Conservation (phyloP, 1,284 basidiomycete genomes). For the Heliocybe sulcata region DNA sequence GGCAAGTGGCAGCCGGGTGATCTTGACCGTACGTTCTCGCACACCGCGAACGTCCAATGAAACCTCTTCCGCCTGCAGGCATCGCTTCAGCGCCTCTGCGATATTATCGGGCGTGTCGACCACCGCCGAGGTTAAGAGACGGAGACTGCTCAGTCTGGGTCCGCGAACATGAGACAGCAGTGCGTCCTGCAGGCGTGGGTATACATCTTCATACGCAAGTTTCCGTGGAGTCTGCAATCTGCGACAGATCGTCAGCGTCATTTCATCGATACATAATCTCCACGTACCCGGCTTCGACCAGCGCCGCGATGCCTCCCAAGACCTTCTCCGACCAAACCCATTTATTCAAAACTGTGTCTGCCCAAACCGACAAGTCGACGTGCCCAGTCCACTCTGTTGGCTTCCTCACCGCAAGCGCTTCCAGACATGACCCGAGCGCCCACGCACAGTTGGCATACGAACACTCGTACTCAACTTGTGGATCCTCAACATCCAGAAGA, state of each 20-base stretch:
- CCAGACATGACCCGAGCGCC: conserved; percentile 42
- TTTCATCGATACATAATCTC: background rate
- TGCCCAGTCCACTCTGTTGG: conserved; percentile 33
- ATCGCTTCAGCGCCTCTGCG: conserved; percentile 54
- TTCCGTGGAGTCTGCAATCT: conserved; percentile 9
- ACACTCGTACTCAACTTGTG: conserved; percentile 23
- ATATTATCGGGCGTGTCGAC: conserved; percentile 34
- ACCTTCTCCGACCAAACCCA: conserved; percentile 59
- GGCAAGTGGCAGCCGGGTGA: conserved; percentile 51
- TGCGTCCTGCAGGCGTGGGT: conserved; percentile 34
- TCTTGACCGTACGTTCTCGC: conserved; percentile 74
- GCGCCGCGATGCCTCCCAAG: conserved; percentile 41
- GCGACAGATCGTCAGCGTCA: background rate
- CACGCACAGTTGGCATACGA: conserved; percentile 39
- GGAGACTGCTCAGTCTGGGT: conserved; percentile 47
- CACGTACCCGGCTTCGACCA: conserved; percentile 43
- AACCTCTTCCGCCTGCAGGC: conserved; percentile 69
- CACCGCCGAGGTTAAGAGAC: conserved; percentile 43
- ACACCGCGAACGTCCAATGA: conserved; percentile 72
- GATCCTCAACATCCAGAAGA: conserved; percentile 29
- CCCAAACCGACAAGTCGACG: conserved; percentile 41
- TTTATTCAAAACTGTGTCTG: conserved; percentile 30
- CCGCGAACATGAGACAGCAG: conserved; percentile 54
- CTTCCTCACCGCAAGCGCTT: conserved; percentile 35
- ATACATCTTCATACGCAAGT: conserved; percentile 36